Evolutionary conservation across 805 yeast genomes (phyloP).

Genomic region (Ogataea corticis): DNA sequence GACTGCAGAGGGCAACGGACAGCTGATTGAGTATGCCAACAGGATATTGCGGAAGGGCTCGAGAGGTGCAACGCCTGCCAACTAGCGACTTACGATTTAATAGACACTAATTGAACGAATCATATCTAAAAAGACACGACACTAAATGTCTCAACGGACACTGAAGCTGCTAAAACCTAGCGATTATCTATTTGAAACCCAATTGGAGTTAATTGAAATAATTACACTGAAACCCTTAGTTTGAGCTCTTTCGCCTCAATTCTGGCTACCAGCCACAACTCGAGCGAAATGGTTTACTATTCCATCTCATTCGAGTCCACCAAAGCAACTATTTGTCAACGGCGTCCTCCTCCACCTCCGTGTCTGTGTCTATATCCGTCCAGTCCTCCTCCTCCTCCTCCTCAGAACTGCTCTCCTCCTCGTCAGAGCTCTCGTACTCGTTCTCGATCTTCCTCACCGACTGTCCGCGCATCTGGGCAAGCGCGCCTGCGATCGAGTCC

Average conservation of each 20-base stretch:
- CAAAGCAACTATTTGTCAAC: constrained; percentile 5
- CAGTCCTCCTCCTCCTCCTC: constrained; percentile 34
- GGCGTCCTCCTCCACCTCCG: constrained; percentile 54
- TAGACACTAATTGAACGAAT: no score
- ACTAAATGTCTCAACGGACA: no score
- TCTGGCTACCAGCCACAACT: not conserved
- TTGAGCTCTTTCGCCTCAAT: no score
- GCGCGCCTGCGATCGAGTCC: constrained; percentile 72
- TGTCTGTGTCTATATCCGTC: constrained; percentile 63
- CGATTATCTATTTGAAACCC: no score
- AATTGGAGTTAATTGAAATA: no score
- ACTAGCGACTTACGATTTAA: not conserved
- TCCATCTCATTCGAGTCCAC: no score
- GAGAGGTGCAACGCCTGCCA: constrained; percentile 10
- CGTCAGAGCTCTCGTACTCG: constrained; percentile 42
- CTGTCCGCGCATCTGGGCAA: constrained; percentile 69
- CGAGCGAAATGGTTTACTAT: not conserved
- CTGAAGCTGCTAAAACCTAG: no score
- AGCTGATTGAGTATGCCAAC: constrained; percentile 88
- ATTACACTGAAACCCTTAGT: no score
- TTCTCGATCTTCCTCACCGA: constrained; percentile 42
- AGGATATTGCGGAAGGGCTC: constrained; percentile 45
- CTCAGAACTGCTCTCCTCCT: constrained; percentile 35
- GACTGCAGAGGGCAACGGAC: constrained; percentile 80
- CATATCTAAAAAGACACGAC: no score